Evolutionary conservation across 345 rosid species (phyloP), one percentile per base, ranked within the genome.

Genomic region (Populus euphratica): DNA sequence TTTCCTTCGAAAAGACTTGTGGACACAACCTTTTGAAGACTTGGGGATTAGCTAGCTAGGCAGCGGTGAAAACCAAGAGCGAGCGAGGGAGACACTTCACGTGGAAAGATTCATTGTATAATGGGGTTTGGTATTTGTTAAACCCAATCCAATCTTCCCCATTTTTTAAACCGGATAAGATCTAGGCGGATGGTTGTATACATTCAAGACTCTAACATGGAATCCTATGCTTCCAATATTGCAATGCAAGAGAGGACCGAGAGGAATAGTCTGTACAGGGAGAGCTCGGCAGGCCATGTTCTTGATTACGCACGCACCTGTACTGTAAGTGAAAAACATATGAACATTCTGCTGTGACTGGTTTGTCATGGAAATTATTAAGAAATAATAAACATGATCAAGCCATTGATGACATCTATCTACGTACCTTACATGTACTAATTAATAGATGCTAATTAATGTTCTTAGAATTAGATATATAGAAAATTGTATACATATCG

Each of bases 91-190:
- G 77, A 82, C 82, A 78, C 31, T 79, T 79, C 85, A 83, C 85
- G 85, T 83, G 85, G 70, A 76, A 83, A 79, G 85, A 83, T 79
- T 76, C 85, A 83, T 29, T 13, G 8, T 11, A 13, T 50, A 59
- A 50, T 11, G 70, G 71, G 79, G 64, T 59, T 75, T 78, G 85
- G 77, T 82, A 74, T 78, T 78, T 36, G 85, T 74, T 69, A 49
- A 79, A 77, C 76, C 78, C 78, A 79, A 76, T 12, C 73, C 68
- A 11, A 59, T 52, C 10, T 47, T 74, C 56, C 39, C 68, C 21
- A 6, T 67, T 49, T 20, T 66, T 1, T 7, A 23, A 6, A 16
- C 20, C 1, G 13, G 4, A 14, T 41, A 67, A 68, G 49, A 21
- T 52, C 44, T 39, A 12, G 79, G 79, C 41, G 39, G 79, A 27